Evolutionary conservation across 208 protist species (phyloP).

Genomic region (Acanthamoeba sp.): DNA sequence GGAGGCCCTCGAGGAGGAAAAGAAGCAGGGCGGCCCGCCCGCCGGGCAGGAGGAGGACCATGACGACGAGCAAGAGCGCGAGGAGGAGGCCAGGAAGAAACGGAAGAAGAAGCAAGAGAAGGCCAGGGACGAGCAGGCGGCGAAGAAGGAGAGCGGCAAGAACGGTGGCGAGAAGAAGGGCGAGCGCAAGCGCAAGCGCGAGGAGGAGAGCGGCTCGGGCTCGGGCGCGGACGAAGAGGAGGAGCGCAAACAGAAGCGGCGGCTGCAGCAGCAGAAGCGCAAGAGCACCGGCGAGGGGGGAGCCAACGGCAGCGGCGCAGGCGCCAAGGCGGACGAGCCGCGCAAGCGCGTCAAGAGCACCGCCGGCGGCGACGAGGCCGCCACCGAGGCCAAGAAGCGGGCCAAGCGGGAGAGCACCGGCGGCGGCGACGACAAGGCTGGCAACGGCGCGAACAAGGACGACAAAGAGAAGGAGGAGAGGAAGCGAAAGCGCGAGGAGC

Average conservation of each 20-base stretch:
- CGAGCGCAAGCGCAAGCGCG: slow-evolving; percentile 2
- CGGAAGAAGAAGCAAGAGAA: neutral
- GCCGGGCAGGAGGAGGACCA: neutral
- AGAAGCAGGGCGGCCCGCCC: slow-evolving; percentile 25
- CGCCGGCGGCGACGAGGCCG: neutral
- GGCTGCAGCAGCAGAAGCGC: neutral
- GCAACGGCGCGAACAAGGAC: neutral
- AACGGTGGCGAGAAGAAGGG: neutral
- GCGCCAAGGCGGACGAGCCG: neutral
- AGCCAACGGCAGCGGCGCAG: neutral
- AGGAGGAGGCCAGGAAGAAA: neutral
- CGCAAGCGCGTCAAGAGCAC: neutral
- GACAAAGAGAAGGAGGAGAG: neutral
- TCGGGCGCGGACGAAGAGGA: neutral
- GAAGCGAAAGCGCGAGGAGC: slow-evolving; percentile 26
- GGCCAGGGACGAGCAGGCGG: neutral
- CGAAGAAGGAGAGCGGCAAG: neutral
- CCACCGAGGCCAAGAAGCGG: neutral
- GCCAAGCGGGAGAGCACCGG: slow-evolving; percentile 2
- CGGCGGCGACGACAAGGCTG: neutral
- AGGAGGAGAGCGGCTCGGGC: neutral
- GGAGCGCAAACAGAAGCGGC: neutral
- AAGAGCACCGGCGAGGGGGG: neutral
- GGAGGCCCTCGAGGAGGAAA: slow-evolving; percentile 61
- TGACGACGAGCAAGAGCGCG: neutral